Conservation (phyloP, 495 filamentous ascomycete genomes). For the Clohesyomyces aquaticus region DNA sequence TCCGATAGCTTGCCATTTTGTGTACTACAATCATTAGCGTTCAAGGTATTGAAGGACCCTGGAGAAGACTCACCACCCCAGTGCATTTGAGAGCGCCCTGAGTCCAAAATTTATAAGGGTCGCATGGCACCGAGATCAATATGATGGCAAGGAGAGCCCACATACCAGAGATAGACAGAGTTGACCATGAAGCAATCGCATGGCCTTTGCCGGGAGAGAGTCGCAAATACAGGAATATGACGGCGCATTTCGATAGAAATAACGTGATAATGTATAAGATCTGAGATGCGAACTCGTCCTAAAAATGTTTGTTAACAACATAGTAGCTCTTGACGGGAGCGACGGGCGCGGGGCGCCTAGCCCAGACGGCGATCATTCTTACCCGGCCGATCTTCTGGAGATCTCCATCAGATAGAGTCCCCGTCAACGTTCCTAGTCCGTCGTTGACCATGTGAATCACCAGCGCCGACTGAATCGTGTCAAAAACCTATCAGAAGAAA, state of each 20-base stretch:
- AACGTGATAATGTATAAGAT: conserved; percentile 31
- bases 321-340: neutral
- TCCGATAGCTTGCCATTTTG: conserved; percentile 31
- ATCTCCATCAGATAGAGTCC: neutral
- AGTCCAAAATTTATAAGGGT: conserved; percentile 20
- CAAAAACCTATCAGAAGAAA: conserved; percentile 17
- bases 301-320: neutral
- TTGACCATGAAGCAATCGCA: conserved; percentile 14
- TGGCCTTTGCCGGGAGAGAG: conserved; percentile 21
- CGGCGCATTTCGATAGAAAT: conserved; percentile 29
- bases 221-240: conserved; percentile 26
- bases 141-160: conserved; percentile 25
- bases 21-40: conserved; percentile 9
- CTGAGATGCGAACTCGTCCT: conserved; percentile 30
- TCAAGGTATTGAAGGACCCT: neutral
- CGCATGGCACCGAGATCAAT: conserved; percentile 28
- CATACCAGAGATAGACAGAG: conserved; percentile 6
- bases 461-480: conserved; percentile 17
- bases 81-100: conserved; percentile 15
- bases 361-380: conserved; percentile 8
- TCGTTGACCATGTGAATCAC: conserved; percentile 19
- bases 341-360: neutral
- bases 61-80: conserved; percentile 12
- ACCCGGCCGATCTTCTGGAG: conserved; percentile 30
- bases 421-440: conserved; percentile 14